Percentiles rank a stretch among this genome's conserved stretches.
phyloP scores from a whole-genome alignment of 2,329 filamentous ascomycete genomes.

The Sporothrix schenckii region DNA sequence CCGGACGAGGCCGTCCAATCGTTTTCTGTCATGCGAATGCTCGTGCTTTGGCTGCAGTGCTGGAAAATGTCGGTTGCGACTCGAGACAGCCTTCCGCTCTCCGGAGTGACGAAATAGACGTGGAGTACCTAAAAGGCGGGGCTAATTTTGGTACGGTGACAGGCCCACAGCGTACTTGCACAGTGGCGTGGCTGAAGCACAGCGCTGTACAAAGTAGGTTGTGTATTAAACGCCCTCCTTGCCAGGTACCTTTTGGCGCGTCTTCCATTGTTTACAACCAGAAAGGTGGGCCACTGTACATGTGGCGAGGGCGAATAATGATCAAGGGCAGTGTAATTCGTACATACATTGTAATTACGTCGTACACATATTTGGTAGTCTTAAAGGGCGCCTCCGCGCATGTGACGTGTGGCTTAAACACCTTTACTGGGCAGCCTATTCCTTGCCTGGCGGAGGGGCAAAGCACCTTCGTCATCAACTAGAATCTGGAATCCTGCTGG shows the following conservation, averaged over 20 bases:
- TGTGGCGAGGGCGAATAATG: too few relatives aligned
- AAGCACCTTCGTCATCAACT: conserved; percentile 29
- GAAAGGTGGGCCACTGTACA: too few relatives aligned
- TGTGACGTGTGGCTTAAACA: conserved; percentile 33
- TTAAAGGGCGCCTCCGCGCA: background rate
- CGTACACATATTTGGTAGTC: background rate
- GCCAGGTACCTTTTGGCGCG: too few relatives aligned
- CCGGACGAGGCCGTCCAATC: background rate
- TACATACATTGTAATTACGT: too few relatives aligned
- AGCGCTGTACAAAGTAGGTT: too few relatives aligned
- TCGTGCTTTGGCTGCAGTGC: conserved; percentile 2
- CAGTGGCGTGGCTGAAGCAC: background rate
- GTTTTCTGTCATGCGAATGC: background rate
- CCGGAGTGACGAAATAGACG: conserved; percentile 13
- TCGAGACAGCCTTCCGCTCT: conserved; percentile 25
- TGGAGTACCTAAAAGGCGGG: conserved; percentile 19
- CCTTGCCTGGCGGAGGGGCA: background rate
- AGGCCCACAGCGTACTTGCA: background rate
- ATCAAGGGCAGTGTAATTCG: too few relatives aligned
- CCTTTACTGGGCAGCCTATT: background rate
- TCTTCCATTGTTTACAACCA: too few relatives aligned
- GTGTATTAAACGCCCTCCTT: too few relatives aligned
- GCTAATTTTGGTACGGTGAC: conserved; percentile 10
- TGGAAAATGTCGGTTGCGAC: conserved; percentile 19
- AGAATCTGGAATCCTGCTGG: conserved; percentile 16